A percentile compares a stretch with the other conserved stretches of the same genome.
phyloP scores from a whole-genome alignment of 257 asterid species.

The Solanum commersonii region DNA sequence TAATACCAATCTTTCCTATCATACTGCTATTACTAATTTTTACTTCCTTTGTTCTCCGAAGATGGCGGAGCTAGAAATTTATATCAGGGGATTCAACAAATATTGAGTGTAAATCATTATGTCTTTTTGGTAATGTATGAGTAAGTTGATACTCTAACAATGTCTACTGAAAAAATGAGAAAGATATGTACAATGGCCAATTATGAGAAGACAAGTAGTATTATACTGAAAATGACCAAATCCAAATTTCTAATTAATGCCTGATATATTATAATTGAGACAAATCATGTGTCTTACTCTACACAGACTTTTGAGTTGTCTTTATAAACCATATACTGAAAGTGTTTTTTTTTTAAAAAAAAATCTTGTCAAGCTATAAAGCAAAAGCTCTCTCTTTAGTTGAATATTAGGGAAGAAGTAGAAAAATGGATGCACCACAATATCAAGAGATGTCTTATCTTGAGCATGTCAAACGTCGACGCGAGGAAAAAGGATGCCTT shows the following conservation, averaged over 20 bases:
- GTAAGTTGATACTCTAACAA: not conserved
- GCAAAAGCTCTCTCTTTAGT: not conserved
- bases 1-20: not conserved
- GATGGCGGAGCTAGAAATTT: not conserved
- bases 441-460: slow-evolving; percentile 4
- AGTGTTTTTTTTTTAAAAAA: too few species aligned
- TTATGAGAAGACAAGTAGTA: not conserved
- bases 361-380: not conserved
- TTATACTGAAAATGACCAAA: not conserved
- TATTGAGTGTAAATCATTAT: not conserved
- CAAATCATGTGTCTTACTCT: not conserved
- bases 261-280: not conserved
- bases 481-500: slow-evolving; percentile 18
- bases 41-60: not conserved
- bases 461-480: slow-evolving; percentile 10
- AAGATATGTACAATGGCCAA: not conserved
- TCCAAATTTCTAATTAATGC: not conserved
- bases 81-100: not conserved
- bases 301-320: not conserved
- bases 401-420: not conserved
- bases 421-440: slow-evolving; percentile 14
- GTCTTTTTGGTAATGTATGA: not conserved
- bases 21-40: not conserved
- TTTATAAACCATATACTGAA: not conserved
- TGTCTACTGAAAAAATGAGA: not conserved